A percentile compares a stretch with the other conserved stretches of the same genome.
Evolutionary conservation across 106 monocot species (phyloP).

Genomic region (Xerophyta viscosa): DNA sequence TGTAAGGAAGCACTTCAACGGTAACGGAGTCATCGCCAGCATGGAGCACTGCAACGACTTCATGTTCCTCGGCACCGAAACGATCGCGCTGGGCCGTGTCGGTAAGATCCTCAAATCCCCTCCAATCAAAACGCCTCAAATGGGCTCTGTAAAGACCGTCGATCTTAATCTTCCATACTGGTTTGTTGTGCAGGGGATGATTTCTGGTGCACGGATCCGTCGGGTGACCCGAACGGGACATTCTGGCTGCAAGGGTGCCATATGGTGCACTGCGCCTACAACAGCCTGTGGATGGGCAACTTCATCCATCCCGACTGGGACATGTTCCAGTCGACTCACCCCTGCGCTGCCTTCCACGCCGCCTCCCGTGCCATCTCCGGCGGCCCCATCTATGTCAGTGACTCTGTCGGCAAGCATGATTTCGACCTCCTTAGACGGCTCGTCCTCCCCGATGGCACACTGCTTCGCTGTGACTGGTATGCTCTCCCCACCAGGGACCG

Average conservation of each 20-base stretch:
- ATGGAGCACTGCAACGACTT: conserved; percentile 99
- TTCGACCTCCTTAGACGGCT: conserved; percentile 53
- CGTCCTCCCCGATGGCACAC: conserved; percentile 53
- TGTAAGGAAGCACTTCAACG: conserved; percentile 51
- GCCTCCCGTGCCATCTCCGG: conserved; percentile 91
- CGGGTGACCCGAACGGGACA: conserved; percentile 74
- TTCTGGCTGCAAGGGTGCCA: conserved; percentile 93
- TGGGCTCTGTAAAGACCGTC: too few relatives aligned
- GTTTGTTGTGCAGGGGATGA: conserved; percentile 43
- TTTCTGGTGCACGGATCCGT: conserved; percentile 87
- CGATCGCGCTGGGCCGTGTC: conserved; percentile 74
- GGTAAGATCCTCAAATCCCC: conserved; percentile 26
- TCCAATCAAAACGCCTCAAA: too few relatives aligned
- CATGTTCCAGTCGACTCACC: conserved; percentile 94
- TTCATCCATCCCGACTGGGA: conserved; percentile 98
- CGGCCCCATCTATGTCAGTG: conserved; percentile 78
- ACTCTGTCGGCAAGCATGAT: conserved; percentile 65
- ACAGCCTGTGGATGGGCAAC: conserved; percentile 86
- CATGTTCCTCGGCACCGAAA: conserved; percentile 78
- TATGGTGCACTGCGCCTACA: conserved; percentile 97
- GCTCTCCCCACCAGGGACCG: conserved; percentile 82
- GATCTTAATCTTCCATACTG: too few relatives aligned
- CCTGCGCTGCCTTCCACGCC: conserved; percentile 82
- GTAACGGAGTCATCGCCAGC: conserved; percentile 83
- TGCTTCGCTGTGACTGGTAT: conserved; percentile 60